A percentile compares a stretch with the other conserved stretches of the same genome.
Evolutionary conservation across 73 alveolate species (phyloP).

Genomic region (Symbiodinium pilosum): DNA sequence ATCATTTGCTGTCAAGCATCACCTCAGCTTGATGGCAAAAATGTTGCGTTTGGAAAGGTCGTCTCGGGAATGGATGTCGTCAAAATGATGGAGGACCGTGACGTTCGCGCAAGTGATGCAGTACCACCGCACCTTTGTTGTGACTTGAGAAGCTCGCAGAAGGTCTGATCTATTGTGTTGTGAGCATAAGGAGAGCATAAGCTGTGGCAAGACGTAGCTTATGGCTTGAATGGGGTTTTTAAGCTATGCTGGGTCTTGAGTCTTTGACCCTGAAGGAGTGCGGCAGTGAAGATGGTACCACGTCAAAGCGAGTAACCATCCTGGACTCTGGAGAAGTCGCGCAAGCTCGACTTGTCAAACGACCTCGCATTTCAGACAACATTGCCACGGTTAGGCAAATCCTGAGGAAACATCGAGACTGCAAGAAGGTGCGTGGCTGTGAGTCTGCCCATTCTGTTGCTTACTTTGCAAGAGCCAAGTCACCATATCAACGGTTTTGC

Average conservation of each 20-base stretch:
- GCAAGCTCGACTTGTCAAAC: background rate
- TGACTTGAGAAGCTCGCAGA: too few relatives aligned
- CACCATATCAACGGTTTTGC: background rate
- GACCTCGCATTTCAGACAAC: background rate
- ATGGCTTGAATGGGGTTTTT: background rate
- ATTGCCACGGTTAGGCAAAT: conserved; percentile 36
- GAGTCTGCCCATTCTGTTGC: background rate
- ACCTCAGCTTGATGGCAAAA: conserved; percentile 68
- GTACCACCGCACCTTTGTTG: too few relatives aligned
- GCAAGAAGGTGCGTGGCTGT: conserved; percentile 43
- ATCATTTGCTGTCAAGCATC: conserved; percentile 28
- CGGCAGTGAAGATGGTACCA: conserved; percentile 44
- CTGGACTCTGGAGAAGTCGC: conserved; percentile 29
- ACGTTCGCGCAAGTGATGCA: too few relatives aligned
- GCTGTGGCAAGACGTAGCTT: background rate
- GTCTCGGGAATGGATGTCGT: background rate
- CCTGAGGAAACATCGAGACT: conserved; percentile 47
- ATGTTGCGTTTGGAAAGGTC: conserved; percentile 72
- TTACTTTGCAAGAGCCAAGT: background rate
- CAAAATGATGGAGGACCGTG: conserved; percentile 33
- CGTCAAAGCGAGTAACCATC: conserved; percentile 59
- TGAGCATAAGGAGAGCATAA: too few relatives aligned
- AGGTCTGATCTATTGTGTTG: too few relatives aligned
- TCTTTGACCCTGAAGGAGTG: too few relatives aligned
- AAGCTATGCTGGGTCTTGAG: background rate